Percentiles rank a stretch among this genome's conserved stretches.
phyloP scores from a whole-genome alignment of 495 filamentous ascomycete genomes.

The Neurospora sublineolata region DNA sequence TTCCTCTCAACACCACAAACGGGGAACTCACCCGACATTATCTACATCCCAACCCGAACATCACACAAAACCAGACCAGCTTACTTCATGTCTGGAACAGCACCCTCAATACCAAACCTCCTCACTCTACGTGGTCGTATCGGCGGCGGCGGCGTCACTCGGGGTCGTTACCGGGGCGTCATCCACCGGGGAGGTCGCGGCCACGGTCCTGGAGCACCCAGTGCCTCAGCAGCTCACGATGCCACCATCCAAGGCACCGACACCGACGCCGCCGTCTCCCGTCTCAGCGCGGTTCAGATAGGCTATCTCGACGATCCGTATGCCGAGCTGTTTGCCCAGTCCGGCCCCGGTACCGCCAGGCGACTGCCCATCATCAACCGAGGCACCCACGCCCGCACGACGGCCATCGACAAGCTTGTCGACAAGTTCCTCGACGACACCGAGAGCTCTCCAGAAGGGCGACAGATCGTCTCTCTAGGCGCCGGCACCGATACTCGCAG shows the following conservation, averaged over 20 bases:
- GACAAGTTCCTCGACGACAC: constrained; percentile 49
- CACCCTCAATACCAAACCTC: constrained; percentile 65
- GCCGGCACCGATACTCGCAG: constrained; percentile 87
- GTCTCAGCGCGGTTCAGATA: constrained; percentile 76
- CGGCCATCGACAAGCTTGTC: constrained; percentile 73
- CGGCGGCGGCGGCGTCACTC: constrained; percentile 16
- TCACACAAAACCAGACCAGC: background rate
- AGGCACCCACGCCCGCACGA: constrained; percentile 93
- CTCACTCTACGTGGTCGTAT: constrained; percentile 45
- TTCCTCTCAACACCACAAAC: background rate
- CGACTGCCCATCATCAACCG: constrained; percentile 66
- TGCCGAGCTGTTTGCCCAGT: constrained; percentile 51
- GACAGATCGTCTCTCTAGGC: constrained; percentile 84
- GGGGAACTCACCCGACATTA: background rate
- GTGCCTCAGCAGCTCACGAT: constrained; percentile 23
- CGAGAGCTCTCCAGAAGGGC: background rate
- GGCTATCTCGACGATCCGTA: constrained; percentile 81
- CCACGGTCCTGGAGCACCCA: constrained; percentile 16
- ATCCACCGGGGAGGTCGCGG: constrained; percentile 33
- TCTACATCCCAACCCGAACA: background rate
- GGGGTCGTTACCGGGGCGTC: constrained; percentile 29
- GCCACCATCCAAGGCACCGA: constrained; percentile 76
- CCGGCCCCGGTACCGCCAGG: constrained; percentile 26
- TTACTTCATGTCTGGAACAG: constrained; percentile 42
- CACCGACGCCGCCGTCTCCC: constrained; percentile 77